Base-by-base conservation (phyloP, 2,329 filamentous ascomycete species). In the Amphichorda felina region DNA sequence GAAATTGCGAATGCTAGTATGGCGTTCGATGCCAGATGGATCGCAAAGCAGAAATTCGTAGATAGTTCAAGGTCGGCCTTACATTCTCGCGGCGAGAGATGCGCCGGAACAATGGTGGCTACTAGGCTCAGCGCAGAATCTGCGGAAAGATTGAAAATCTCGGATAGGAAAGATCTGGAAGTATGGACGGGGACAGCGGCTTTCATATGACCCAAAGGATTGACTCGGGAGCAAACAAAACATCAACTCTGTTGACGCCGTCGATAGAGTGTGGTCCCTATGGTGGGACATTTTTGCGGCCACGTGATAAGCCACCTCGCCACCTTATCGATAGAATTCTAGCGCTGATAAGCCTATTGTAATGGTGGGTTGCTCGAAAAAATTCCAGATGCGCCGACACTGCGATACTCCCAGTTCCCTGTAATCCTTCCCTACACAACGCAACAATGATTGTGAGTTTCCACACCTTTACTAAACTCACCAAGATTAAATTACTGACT, bases 241-340 rank as follows among this genome's bases (percentile, higher is more conserved):
- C 21, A 10, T 6, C 21, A 24, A 24, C 21, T 24, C 21, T 24
- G 21, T 24, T 24, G 6, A 24, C 21, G 21, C 6, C n/a, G 19
- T 14, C 22, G 32, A 14, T n/a, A 21, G 9, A 34, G 13, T 15
- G 11, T 22, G 32, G 17, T 18, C 17, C 30, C 32, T 34, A 18
- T 57, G 50, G 56, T 58, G 56, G 56, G 56, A 58, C 50, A 55
- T 47, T 50, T 56, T 37, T 30, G 50, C 51, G 48, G 50, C 55
- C 57, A 60, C 57, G 57, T 60, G 57, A 60, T 59, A 55, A 52
- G 50, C 40, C 19, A 44, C 41, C n/a, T 33, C 39, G 38, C 26
- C 3, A 16, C 3, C 31, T 36, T 49, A 55, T 55, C 53, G 51
- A 38, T 38, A 34, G 15, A n/a, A n/a, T n/a, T n/a, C n/a, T n/a